These are phyloP conservation scores for Omphalotus guepiniiformis DNA, from an alignment of 768 basidiomycete species.

Conservation along the genomic window DNA sequence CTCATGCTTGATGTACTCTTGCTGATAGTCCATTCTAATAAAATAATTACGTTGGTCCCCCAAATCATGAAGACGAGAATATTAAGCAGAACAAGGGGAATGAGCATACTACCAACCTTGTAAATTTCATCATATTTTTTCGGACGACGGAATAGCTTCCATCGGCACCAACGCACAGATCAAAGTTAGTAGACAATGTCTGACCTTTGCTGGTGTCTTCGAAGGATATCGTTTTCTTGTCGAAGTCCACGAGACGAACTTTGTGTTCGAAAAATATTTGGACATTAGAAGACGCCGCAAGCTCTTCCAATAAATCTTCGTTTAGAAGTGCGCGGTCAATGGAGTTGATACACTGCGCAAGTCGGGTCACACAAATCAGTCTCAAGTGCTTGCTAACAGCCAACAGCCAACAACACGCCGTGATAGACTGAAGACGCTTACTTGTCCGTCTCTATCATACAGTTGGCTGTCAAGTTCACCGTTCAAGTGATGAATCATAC, in stretches of 20 bases:
- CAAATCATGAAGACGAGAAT: neutral
- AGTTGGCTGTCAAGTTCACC: slow-evolving; percentile 77
- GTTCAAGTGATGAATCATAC: slow-evolving; percentile 85
- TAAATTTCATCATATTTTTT: slow-evolving; percentile 91
- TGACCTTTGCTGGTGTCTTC: slow-evolving; percentile 39
- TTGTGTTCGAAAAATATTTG: slow-evolving; percentile 78
- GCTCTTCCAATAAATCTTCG: slow-evolving; percentile 76
- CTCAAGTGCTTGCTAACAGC: too few relatives aligned
- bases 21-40: slow-evolving; percentile 87
- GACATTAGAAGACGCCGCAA: slow-evolving; percentile 58
- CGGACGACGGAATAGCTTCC: slow-evolving; percentile 91
- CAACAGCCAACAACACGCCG: slow-evolving; percentile 6
- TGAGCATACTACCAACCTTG: slow-evolving; percentile 56
- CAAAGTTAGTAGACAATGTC: slow-evolving; percentile 51
- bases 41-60: slow-evolving; percentile 11
- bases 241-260: slow-evolving; percentile 73
- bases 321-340: slow-evolving; percentile 89
- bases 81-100: too few relatives aligned
- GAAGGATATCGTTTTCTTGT: slow-evolving; percentile 51
- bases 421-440: slow-evolving; percentile 28
- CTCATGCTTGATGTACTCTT: slow-evolving; percentile 93
- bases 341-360: slow-evolving; percentile 82
- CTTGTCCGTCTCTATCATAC: slow-evolving; percentile 89
- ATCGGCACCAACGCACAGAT: slow-evolving; percentile 89
- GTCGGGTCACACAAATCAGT: slow-evolving; percentile 19